phyloP scores from a whole-genome alignment of 495 filamentous ascomycete species.

The Neurospora discreta region DNA sequence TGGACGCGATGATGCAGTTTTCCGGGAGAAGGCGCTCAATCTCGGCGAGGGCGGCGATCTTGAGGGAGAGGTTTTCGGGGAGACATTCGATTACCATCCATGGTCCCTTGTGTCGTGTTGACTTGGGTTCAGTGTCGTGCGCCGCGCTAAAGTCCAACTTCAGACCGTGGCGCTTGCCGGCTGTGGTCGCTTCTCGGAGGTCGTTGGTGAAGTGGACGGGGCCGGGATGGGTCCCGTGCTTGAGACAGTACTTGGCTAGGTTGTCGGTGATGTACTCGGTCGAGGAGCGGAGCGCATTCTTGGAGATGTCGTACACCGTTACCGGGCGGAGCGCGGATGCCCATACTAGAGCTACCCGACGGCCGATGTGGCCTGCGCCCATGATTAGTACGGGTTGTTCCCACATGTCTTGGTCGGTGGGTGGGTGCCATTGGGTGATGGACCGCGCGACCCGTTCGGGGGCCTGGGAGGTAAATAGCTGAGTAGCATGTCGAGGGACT shows the following conservation, averaged over 20 bases:
- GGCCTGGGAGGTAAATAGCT: neutral
- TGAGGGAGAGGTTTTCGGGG: conserved; percentile 42
- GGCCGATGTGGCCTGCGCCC: conserved; percentile 27
- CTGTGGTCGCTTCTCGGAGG: conserved; percentile 17
- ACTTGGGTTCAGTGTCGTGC: conserved; percentile 15
- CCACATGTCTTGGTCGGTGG: conserved; percentile 17
- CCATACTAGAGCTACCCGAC: conserved; percentile 27
- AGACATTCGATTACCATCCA: conserved; percentile 49
- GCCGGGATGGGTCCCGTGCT: conserved; percentile 18
- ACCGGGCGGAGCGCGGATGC: conserved; percentile 24
- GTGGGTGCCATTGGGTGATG: conserved; percentile 13
- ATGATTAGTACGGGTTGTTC: conserved; percentile 26
- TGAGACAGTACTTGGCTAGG: conserved; percentile 20
- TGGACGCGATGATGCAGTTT: conserved; percentile 43
- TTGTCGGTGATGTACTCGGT: conserved; percentile 27
- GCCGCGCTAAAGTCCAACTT: conserved; percentile 4
- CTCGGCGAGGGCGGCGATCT: conserved; percentile 37
- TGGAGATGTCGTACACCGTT: conserved; percentile 25
- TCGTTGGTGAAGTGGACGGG: conserved; percentile 21
- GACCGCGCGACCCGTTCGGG: neutral
- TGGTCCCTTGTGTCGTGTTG: conserved; percentile 11
- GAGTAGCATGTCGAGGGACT: neutral
- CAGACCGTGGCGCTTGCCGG: conserved; percentile 5
- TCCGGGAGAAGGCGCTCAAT: conserved; percentile 30
- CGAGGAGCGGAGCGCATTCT: conserved; percentile 15